Evolutionary conservation across 805 yeast species (phyloP).

Genomic region (Cephaloascus albidus): DNA sequence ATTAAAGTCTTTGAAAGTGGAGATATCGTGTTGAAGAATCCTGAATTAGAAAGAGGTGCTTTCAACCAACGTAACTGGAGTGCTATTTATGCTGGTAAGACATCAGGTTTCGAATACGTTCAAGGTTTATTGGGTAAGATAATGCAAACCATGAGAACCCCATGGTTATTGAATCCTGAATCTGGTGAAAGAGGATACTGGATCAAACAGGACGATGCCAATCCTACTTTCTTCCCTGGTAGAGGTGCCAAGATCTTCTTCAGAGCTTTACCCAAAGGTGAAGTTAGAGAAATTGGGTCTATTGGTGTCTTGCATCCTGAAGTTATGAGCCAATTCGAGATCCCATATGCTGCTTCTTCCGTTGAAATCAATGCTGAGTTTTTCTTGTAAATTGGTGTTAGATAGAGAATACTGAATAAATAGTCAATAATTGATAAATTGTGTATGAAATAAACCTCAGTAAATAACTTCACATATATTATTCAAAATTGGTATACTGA

Average conservation of each 20-base stretch:
- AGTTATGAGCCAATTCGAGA: slow-evolving; percentile 76
- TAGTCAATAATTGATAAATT: background rate
- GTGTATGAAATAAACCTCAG: background rate
- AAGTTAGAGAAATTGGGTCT: slow-evolving; percentile 58
- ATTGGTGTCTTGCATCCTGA: slow-evolving; percentile 96
- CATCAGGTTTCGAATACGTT: slow-evolving; percentile 87
- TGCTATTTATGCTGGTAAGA: slow-evolving; percentile 89
- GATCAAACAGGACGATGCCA: slow-evolving; percentile 62
- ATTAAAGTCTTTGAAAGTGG: slow-evolving; percentile 93
- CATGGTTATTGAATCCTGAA: slow-evolving; percentile 58
- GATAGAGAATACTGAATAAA: too few species aligned
- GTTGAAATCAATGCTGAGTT: slow-evolving; percentile 88
- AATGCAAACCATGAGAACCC: slow-evolving; percentile 92
- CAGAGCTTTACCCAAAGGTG: slow-evolving; percentile 53
- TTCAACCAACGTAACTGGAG: slow-evolving; percentile 91
- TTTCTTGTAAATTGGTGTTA: slow-evolving; percentile 38
- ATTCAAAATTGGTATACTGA: too few species aligned
- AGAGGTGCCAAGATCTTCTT: slow-evolving; percentile 87
- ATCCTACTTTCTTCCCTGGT: slow-evolving; percentile 87
- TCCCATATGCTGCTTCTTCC: slow-evolving; percentile 87
- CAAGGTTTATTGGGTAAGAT: slow-evolving; percentile 93
- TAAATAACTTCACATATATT: too few species aligned
- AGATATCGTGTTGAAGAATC: slow-evolving; percentile 85
- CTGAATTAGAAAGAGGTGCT: slow-evolving; percentile 76
- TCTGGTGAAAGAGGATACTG: slow-evolving; percentile 70